phyloP scores from a whole-genome alignment of 23 red algal genomes.

The Chondrus crispus region DNA sequence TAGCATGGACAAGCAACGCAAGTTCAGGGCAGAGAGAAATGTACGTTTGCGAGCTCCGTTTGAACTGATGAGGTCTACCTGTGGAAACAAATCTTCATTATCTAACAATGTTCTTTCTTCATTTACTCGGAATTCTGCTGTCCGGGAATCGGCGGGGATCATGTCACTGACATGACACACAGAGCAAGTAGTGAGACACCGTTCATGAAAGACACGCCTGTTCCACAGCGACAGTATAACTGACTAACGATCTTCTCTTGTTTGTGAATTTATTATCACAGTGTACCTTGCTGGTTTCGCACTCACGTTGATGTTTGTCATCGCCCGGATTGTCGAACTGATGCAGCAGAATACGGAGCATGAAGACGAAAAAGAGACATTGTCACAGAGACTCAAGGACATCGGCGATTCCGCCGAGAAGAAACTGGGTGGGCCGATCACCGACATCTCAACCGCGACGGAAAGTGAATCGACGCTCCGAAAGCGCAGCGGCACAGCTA shows the following conservation, averaged over 20 bases:
- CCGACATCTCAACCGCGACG: slow-evolving; percentile 28
- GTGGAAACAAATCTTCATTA: too few species aligned
- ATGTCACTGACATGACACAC: too few species aligned
- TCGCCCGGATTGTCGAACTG: slow-evolving; percentile 68
- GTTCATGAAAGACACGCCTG: too few species aligned
- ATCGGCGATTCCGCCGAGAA: neutral
- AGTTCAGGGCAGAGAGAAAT: slow-evolving; percentile 75
- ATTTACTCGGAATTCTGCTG: too few species aligned
- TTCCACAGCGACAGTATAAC: too few species aligned
- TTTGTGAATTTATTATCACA: neutral
- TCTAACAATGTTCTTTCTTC: too few species aligned
- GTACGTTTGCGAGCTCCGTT: too few species aligned
- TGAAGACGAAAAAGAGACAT: slow-evolving; percentile 42
- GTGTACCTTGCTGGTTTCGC: slow-evolving; percentile 71
- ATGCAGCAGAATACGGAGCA: slow-evolving; percentile 47
- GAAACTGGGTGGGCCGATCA: neutral
- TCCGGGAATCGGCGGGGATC: too few species aligned
- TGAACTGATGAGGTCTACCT: too few species aligned
- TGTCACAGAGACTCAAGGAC: slow-evolving; percentile 29
- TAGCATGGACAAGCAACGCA: slow-evolving; percentile 63
- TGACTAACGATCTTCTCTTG: neutral
- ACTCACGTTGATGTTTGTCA: slow-evolving; percentile 70
- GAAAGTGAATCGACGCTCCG: slow-evolving; percentile 36
- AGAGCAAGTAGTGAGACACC: too few species aligned
- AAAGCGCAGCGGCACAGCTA: slow-evolving; percentile 4